Base-by-base conservation (phyloP, 75 land plant species). In the Ceratopteris richardii region DNA sequence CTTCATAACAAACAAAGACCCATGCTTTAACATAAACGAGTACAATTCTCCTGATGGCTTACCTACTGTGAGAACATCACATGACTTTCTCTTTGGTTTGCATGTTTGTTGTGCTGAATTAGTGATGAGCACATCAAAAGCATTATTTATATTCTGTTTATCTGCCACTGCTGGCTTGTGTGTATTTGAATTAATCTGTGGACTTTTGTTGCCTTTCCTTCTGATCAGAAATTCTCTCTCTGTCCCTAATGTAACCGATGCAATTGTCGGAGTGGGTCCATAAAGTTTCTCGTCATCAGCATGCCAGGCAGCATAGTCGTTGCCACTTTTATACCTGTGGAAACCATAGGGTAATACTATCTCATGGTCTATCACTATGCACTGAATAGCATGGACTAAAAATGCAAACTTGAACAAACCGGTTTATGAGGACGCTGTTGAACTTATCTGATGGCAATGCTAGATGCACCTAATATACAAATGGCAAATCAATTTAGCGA, bases 211-310 rank as follows among this genome's bases (percentile, higher is more conserved):
- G n/a, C 59, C 77, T 62, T 77, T 89, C 25, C 30, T 67, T 67
- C 77, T 80, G 62, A 89, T 51, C 17, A 89, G 56, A 60, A 89
- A 89, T 21, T 89, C 90, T 11, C 95, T 73, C 40, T 82, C 83
- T 65, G 83, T 79, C 21, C 95, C 95, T 64, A 89, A 75, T 0
- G 87, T 76, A 11, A 85, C 70, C 0, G 95, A 89, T 17, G 95
- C 90, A 55, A 89, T 86, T 40, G 81, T 77, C 7, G 90, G 95
- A 43, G 78, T 64, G 0, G 67, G 64, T 14, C 90, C 95, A 68
- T 85, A 86, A 19, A 89, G 51, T 13, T 72, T 74, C 64, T 89
- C 95, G 66, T 89, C 90, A 64, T 89, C 95, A 44, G 95, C 59
- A 66, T 89, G 95, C 90, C 90, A 86, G 31, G 73, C 63, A 26